A percentile compares a stretch with the other conserved stretches of the same genome.
phyloP scores from a whole-genome alignment of 768 basidiomycete genomes.

The Leccinum arenicola region DNA sequence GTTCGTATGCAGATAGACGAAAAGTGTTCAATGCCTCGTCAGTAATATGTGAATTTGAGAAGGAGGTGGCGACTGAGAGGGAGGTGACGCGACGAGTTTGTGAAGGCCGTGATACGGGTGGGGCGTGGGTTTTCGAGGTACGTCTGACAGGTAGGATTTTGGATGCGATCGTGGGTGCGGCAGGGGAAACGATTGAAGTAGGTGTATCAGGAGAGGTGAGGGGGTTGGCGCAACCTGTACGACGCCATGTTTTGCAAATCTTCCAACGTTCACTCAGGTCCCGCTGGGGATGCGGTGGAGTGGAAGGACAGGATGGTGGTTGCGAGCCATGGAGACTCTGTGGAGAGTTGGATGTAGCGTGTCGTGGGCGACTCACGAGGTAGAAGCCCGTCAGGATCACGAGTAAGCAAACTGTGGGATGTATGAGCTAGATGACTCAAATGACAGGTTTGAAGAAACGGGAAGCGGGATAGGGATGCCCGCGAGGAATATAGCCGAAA shows the following conservation, averaged over 20 bases:
- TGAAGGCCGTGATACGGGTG: slow-evolving; percentile 6
- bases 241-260: slow-evolving; percentile 17
- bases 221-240: background rate
- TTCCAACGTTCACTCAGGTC: slow-evolving; percentile 14
- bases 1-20: slow-evolving; percentile 23
- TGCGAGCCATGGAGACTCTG: background rate
- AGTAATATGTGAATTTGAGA: slow-evolving; percentile 23
- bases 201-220: background rate
- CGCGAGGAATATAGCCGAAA: background rate
- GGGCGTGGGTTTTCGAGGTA: background rate
- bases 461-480: background rate
- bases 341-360: slow-evolving; percentile 1
- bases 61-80: slow-evolving; percentile 21
- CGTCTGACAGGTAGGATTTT: background rate
- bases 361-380: slow-evolving; percentile 20
- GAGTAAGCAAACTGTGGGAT: slow-evolving; percentile 20
- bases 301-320: background rate
- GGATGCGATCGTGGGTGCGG: background rate
- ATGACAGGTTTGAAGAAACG: background rate
- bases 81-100: slow-evolving; percentile 19
- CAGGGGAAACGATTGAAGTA: background rate
- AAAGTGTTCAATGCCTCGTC: slow-evolving; percentile 24
- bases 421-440: slow-evolving; percentile 11
- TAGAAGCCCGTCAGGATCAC: slow-evolving; percentile 28
- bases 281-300: background rate